These are phyloP conservation scores for Saturnispora kantuleensis DNA, from an alignment of 805 yeast genomes.

Conservation along the genomic window DNA sequence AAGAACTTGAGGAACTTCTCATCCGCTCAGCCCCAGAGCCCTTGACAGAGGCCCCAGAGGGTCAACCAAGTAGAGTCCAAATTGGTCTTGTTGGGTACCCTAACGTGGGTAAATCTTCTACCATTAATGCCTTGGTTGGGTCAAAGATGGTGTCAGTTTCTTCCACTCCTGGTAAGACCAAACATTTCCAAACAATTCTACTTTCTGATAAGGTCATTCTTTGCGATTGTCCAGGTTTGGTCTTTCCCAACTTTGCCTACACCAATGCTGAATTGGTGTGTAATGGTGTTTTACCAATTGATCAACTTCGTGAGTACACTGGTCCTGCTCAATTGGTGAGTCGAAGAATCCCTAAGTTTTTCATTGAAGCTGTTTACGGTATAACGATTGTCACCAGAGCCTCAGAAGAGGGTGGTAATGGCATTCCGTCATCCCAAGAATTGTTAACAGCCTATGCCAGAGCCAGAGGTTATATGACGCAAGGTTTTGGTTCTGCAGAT, in stretches of 20 bases:
- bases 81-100: slow-evolving; percentile 98
- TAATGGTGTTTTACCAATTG: slow-evolving; percentile 97
- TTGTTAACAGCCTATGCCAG: slow-evolving; percentile 85
- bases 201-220: slow-evolving; percentile 73
- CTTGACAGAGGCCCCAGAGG: slow-evolving; percentile 37
- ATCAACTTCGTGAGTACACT: slow-evolving; percentile 85
- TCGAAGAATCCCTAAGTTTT: slow-evolving; percentile 80
- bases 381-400: slow-evolving; percentile 72
- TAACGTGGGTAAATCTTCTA: slow-evolving; percentile 76
- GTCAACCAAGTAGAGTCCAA: slow-evolving; percentile 57
- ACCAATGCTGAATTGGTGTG: slow-evolving; percentile 95
- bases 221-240: slow-evolving; percentile 99
- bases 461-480: slow-evolving; percentile 96
- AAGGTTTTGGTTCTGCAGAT: slow-evolving; percentile 95
- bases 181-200: slow-evolving; percentile 94
- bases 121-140: slow-evolving; percentile 93
- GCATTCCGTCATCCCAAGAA: slow-evolving; percentile 84
- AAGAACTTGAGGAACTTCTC: slow-evolving; percentile 76
- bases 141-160: slow-evolving; percentile 97
- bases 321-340: slow-evolving; percentile 84
- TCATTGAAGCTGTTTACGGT: slow-evolving; percentile 87
- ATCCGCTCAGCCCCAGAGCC: slow-evolving; percentile 69
- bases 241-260: slow-evolving; percentile 94
- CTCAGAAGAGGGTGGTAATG: slow-evolving; percentile 79
- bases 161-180: slow-evolving; percentile 97